Conservation (phyloP, 2,329 filamentous ascomycete species). For the Periconia sp. region DNA sequence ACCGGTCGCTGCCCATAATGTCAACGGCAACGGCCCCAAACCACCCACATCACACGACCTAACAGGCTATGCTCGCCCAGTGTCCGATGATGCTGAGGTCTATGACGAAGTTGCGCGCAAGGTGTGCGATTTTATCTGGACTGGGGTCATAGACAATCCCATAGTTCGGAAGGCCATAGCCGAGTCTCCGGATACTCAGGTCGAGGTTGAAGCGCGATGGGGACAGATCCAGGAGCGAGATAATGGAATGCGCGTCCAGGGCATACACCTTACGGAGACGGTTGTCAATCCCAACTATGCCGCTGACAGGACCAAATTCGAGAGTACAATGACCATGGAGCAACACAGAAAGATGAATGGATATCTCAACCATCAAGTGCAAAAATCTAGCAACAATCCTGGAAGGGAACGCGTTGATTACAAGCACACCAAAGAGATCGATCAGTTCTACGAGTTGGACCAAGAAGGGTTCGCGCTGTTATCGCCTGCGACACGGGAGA, state of each 20-base stretch:
- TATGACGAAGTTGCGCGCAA: constrained; percentile 73
- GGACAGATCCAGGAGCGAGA: constrained; percentile 75
- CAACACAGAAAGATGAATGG: constrained; percentile 85
- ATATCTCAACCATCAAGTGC: constrained; percentile 73
- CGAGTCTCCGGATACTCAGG: constrained; percentile 65
- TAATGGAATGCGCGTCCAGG: constrained; percentile 66
- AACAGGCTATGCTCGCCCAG: constrained; percentile 55
- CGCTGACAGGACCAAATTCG: constrained; percentile 57
- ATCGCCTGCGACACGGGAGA: constrained; percentile 60
- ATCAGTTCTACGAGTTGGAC: constrained; percentile 67
- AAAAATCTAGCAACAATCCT: constrained; percentile 50
- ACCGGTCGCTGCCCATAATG: constrained; percentile 4
- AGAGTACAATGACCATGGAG: constrained; percentile 89
- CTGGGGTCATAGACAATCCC: constrained; percentile 68
- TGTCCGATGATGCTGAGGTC: constrained; percentile 67
- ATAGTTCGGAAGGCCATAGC: constrained; percentile 57
- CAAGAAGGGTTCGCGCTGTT: constrained; percentile 54
- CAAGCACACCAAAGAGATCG: constrained; percentile 77
- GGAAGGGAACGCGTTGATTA: constrained; percentile 71
- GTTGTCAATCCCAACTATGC: constrained; percentile 22
- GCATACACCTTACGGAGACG: constrained; percentile 66
- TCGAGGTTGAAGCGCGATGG: constrained; percentile 94
- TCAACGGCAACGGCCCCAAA: constrained; percentile 4
- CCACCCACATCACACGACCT: constrained; percentile 16
- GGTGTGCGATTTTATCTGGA: constrained; percentile 80